Percentiles rank a stretch among this genome's conserved stretches.
These are phyloP conservation scores for Malassezia caprae DNA, from an alignment of 1,284 basidiomycete genomes.

Conservation along the genomic window DNA sequence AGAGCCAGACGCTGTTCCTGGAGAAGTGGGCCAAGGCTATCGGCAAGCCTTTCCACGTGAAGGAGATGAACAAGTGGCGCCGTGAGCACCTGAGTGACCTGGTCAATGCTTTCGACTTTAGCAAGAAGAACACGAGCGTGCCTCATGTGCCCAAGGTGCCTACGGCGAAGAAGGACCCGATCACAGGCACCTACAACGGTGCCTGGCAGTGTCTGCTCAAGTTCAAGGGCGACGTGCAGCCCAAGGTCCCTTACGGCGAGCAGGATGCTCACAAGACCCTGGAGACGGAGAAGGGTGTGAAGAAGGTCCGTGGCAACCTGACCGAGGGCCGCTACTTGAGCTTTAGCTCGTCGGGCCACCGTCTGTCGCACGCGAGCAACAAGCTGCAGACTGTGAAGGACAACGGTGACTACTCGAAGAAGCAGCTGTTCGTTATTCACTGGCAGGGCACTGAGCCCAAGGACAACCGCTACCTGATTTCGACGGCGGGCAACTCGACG, in stretches of 20 bases:
- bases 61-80: slow-evolving; percentile 30
- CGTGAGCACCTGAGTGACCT: slow-evolving; percentile 28
- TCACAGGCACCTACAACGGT: slow-evolving; percentile 20
- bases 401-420: neutral
- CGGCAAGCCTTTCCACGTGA: slow-evolving; percentile 25
- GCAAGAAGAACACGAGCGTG: slow-evolving; percentile 13
- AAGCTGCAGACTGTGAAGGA: neutral
- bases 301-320: slow-evolving; percentile 23
- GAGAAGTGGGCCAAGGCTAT: slow-evolving; percentile 34
- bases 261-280: slow-evolving; percentile 13
- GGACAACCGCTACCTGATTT: slow-evolving; percentile 7
- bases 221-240: slow-evolving; percentile 14
- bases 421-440: slow-evolving; percentile 16
- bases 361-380: slow-evolving; percentile 5
- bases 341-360: slow-evolving; percentile 18
- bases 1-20: slow-evolving; percentile 30
- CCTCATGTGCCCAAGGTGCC: slow-evolving; percentile 18
- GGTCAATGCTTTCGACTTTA: slow-evolving; percentile 33
- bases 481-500: slow-evolving; percentile 1
- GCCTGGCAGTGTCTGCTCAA: slow-evolving; percentile 9
- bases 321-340: slow-evolving; percentile 27
- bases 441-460: slow-evolving; percentile 5
- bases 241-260: slow-evolving; percentile 12
- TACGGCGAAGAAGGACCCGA: slow-evolving; percentile 12
- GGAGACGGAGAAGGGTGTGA: slow-evolving; percentile 20